Percentiles rank a stretch among this genome's conserved stretches.
phyloP scores from a whole-genome alignment of 2,329 filamentous ascomycete genomes.

The Fusarium tricinctum region DNA sequence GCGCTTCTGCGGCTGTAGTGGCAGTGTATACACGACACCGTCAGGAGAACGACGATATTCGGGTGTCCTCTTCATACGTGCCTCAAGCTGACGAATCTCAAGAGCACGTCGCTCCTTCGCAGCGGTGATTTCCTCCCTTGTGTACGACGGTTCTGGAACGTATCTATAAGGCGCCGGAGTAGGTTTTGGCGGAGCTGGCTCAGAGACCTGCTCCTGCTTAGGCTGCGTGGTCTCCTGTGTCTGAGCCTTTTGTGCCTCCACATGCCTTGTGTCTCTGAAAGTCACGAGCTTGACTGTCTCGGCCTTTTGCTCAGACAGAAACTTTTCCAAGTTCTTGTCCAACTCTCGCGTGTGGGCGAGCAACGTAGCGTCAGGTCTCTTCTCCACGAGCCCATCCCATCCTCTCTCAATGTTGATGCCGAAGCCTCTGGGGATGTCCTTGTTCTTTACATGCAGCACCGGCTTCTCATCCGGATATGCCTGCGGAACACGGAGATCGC shows the following conservation, averaged over 20 bases:
- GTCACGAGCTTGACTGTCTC: conserved; percentile 79
- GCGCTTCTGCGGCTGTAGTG: conserved; percentile 75
- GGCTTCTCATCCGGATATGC: conserved; percentile 73
- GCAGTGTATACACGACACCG: conserved; percentile 77
- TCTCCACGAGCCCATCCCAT: conserved; percentile 74
- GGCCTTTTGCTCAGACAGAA: conserved; percentile 77
- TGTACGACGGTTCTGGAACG: conserved; percentile 64
- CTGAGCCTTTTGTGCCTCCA: conserved; percentile 49
- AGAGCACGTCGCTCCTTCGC: conserved; percentile 74
- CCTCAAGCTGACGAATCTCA: conserved; percentile 80
- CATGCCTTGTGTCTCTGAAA: conserved; percentile 69
- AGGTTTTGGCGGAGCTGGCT: conserved; percentile 30
- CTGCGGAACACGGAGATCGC: conserved; percentile 74
- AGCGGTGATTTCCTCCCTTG: conserved; percentile 70
- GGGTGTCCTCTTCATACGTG: conserved; percentile 77
- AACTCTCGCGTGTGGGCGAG: conserved; percentile 76
- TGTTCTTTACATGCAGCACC: conserved; percentile 74
- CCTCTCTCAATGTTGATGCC: conserved; percentile 82
- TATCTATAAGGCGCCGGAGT: conserved; percentile 50
- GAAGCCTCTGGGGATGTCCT: conserved; percentile 78
- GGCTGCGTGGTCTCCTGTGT: conserved; percentile 14
- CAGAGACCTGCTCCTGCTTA: conserved; percentile 27
- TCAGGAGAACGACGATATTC: conserved; percentile 78
- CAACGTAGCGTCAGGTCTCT: conserved; percentile 69
- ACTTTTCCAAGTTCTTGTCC: conserved; percentile 78